Evolutionary conservation across 2,329 filamentous ascomycete genomes (phyloP).

Genomic region (Lachnum nothofagi): DNA sequence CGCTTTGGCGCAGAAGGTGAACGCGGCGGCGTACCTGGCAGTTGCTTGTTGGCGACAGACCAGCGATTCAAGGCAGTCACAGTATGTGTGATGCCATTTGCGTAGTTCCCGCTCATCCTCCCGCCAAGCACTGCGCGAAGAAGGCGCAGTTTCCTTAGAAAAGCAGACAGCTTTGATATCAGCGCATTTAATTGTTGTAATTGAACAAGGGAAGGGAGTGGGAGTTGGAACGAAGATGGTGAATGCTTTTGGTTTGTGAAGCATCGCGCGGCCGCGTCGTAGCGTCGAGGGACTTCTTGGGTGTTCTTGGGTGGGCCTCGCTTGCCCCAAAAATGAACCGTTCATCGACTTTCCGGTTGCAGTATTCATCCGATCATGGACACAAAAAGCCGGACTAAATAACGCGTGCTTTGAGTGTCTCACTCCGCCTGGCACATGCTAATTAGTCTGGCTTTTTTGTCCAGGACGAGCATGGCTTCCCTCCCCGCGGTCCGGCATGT

Average conservation of each 20-base stretch:
- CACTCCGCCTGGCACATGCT: too few species aligned
- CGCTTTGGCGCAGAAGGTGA: constrained; percentile 1
- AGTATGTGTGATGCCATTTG: constrained; percentile 41
- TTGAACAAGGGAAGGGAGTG: background rate
- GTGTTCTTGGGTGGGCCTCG: background rate
- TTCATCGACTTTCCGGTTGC: background rate
- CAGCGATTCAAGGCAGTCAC: constrained; percentile 75
- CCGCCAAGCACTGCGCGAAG: constrained; percentile 16
- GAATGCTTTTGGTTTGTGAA: too few species aligned
- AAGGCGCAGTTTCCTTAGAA: constrained; percentile 11
- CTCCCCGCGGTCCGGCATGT: constrained; percentile 42
- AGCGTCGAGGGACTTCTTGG: background rate
- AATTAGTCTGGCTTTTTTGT: too few species aligned
- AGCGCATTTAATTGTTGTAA: background rate
- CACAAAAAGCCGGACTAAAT: too few species aligned
- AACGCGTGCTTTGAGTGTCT: too few species aligned
- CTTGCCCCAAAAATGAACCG: background rate
- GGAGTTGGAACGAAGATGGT: background rate
- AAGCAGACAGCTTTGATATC: constrained; percentile 14
- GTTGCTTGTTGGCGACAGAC: constrained; percentile 69
- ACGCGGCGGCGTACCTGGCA: constrained; percentile 52
- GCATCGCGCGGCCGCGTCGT: too few species aligned
- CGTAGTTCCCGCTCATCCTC: constrained; percentile 16
- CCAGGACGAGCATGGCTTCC: too few species aligned
- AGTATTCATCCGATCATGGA: constrained; percentile 19